These are phyloP conservation scores for Ustilago cynodontis DNA, from an alignment of 1,284 basidiomycete genomes.

Conservation along the genomic window DNA sequence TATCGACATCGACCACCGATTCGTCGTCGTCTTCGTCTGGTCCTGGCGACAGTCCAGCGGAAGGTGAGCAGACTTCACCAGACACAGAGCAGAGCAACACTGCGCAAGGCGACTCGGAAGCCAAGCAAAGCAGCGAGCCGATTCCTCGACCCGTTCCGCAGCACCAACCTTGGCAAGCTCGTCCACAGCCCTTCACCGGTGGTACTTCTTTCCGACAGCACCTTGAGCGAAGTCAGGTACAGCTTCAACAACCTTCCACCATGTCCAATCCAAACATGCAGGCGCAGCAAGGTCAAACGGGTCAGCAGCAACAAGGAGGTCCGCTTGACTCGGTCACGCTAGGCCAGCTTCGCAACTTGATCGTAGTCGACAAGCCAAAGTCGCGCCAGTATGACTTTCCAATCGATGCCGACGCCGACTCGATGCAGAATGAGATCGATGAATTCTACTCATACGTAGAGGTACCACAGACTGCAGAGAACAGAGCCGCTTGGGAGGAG, in stretches of 20 bases:
- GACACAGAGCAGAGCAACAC: neutral
- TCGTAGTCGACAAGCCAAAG: constrained; percentile 51
- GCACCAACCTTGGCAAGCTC: constrained; percentile 13
- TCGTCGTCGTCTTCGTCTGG: too few species aligned
- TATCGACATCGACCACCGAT: neutral
- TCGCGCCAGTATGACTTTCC: constrained; percentile 59
- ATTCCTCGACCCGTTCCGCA: constrained; percentile 5
- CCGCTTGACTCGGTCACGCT: constrained; percentile 58
- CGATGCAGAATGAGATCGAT: constrained; percentile 92
- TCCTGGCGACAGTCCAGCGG: neutral
- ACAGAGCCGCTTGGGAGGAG: constrained; percentile 86
- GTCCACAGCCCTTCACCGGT: constrained; percentile 21
- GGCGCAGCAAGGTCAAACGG: constrained; percentile 11
- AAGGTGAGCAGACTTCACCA: neutral
- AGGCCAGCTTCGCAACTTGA: constrained; percentile 55
- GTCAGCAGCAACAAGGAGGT: constrained; percentile 32
- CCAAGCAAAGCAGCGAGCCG: constrained; percentile 1
- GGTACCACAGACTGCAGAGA: constrained; percentile 89
- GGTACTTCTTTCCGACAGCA: constrained; percentile 36
- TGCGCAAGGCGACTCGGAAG: neutral
- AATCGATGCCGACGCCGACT: constrained; percentile 81
- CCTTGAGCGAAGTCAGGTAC: constrained; percentile 35
- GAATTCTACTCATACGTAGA: constrained; percentile 99
- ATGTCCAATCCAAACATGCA: constrained; percentile 24
- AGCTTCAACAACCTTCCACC: constrained; percentile 20